Evolutionary conservation across 331 rosid species (phyloP).

Genomic region (Cucumis variabilis): DNA sequence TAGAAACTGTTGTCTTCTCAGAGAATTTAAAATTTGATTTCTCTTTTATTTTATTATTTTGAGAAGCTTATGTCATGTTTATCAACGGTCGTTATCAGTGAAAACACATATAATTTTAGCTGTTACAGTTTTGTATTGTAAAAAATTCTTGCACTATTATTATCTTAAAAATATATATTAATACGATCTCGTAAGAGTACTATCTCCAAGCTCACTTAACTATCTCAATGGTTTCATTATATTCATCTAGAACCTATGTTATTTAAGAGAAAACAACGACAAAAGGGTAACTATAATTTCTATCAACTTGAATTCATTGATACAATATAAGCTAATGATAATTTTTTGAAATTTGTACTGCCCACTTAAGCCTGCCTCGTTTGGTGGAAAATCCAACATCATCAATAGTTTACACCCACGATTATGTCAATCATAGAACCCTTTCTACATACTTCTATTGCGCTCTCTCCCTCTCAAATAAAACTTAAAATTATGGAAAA

Average conservation of each 20-base stretch:
- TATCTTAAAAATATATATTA: too few relatives aligned
- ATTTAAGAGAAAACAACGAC: conserved; percentile 2
- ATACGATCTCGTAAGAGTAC: too few relatives aligned
- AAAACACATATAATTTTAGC: too few relatives aligned
- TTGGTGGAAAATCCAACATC: conserved; percentile 40
- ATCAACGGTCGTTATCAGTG: too few relatives aligned
- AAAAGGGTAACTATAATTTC: conserved; percentile 24
- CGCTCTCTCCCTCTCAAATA: not conserved
- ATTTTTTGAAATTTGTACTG: conserved; percentile 8
- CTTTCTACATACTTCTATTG: not conserved
- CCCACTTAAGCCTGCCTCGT: conserved; percentile 42
- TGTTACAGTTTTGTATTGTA: too few relatives aligned
- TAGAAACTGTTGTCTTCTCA: too few relatives aligned
- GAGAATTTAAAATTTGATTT: too few relatives aligned
- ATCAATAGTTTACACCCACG: conserved; percentile 24
- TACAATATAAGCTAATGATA: not conserved
- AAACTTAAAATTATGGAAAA: not conserved
- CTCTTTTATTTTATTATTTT: too few relatives aligned
- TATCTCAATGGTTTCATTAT: not conserved
- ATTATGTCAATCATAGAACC: not conserved
- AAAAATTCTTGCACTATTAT: too few relatives aligned
- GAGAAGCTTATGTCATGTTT: too few relatives aligned
- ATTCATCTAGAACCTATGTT: not conserved
- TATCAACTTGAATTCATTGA: not conserved
- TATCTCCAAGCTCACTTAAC: not conserved